Evolutionary conservation across 441 rosid genomes (phyloP), one percentile per base, ranked within the genome.

Genomic region (Populus hybrid): DNA sequence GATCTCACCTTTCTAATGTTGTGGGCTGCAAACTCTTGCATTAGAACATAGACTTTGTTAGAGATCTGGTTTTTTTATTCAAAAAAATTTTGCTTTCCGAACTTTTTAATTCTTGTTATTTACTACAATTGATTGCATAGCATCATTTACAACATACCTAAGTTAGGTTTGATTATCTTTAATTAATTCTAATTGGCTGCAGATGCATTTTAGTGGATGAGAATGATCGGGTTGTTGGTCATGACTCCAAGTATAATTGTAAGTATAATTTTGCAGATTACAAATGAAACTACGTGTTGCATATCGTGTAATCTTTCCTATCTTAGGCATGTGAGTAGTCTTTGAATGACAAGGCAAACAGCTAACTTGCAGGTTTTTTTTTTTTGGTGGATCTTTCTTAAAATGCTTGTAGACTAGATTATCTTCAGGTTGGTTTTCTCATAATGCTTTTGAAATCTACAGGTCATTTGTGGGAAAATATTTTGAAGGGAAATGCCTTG

Each of bases 401-500:
- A 53, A 53, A 53, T 53, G 59, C 19, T 14, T 50, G 59, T 5
- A 14, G 8, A 18, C 61, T 53, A 53, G 70, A 67, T 36, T 32
- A 6, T 34, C 1, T 2, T 26, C 32, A 16, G 42, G 9, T 71
- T 50, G 3, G 16, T 21, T 75, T 70, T 23, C 46, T 34, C 26
- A 21, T 61, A 16, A 19, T 61, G 69, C 59, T 67, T 80, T 72
- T 28, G 42, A 59, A 76, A 84, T 79, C 63, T 78, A 78, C 88
- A 95, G 98, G 99, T 87, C 98, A 95, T 85, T 82, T 95, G 86
- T 90, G 93, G 99, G 98, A 95, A 85, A 95, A 95, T 78, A 91
- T 95, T n/a, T 89, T 90, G 82, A 86, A 93, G 74, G 87, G 84
- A 71, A 89, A 91, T 76, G 81, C 93, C 83, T 87, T 95, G 76